These are phyloP conservation scores for Rhodotorula mucilaginosa DNA, from an alignment of 1,284 basidiomycete genomes.

Conservation along the genomic window DNA sequence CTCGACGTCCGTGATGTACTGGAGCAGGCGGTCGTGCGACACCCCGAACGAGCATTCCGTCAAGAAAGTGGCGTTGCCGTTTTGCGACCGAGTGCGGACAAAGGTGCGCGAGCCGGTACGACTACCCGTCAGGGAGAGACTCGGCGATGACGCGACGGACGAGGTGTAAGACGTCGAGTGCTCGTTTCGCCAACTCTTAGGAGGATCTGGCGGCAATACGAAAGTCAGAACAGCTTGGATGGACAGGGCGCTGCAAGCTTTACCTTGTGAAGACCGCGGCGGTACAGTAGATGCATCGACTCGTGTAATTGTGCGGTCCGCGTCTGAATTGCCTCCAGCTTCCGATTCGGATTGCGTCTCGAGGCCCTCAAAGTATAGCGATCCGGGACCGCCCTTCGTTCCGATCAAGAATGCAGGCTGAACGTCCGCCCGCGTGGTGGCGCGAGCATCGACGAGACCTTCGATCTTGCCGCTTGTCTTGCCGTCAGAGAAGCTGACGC, in stretches of 20 bases:
- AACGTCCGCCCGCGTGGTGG: not conserved
- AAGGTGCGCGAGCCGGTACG: conserved; percentile 37
- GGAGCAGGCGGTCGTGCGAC: conserved; percentile 82
- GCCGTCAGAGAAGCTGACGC: conserved; percentile 92
- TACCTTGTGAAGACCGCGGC: no score
- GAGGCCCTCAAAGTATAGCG: conserved; percentile 7
- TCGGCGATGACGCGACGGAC: not conserved
- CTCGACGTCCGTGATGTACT: conserved; percentile 90
- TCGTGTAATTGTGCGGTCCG: conserved; percentile 4
- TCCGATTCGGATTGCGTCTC: not conserved
- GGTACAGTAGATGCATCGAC: no score
- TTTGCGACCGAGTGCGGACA: conserved; percentile 30
- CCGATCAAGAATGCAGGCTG: not conserved
- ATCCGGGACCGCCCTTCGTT: conserved; percentile 10
- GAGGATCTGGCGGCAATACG: no score
- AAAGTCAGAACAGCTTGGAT: no score
- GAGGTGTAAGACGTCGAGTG: not conserved
- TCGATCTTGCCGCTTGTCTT: conserved; percentile 76
- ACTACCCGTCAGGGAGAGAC: not conserved
- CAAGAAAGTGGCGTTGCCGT: conserved; percentile 72
- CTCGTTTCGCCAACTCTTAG: no score
- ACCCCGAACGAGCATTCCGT: conserved; percentile 91
- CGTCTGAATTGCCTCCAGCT: conserved; percentile 4
- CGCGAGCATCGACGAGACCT: conserved; percentile 53
- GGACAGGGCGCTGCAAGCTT: no score